Base-by-base conservation (phyloP, 805 yeast species). In the Starmerella potacharoeniae region DNA sequence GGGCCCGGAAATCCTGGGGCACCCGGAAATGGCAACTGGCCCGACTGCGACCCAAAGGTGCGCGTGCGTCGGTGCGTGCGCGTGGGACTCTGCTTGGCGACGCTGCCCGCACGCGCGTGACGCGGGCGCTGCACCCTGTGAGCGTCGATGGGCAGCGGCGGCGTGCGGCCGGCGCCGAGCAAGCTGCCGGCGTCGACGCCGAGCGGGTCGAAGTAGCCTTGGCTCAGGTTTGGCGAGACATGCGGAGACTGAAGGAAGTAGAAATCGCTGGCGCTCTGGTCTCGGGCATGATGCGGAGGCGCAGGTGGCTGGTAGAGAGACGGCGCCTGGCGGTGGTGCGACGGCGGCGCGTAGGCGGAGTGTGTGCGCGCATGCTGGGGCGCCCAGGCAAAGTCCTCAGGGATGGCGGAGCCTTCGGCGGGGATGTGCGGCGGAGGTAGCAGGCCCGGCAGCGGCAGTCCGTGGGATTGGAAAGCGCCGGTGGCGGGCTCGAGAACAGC, bases 211-310 rank as follows among this genome's bases (percentile, higher is more conserved):
- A 46, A 34, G n/a, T 4, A n/a, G 31, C 40, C 49, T 29, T 17
- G 33, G 41, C 47, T 13, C 30, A 56, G 29, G 45, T 31, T 37
- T 2, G 59, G 58, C 28, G 59, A 50, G 4, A 37, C 30, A 28
- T 42, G 46, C 14, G 58, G 58, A 13, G 52, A 44, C 41, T 56
- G 59, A 17, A 55, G 41, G 37, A 57, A 57, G 52, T 55, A 55
- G 42, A 41, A 43, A 41, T 55, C 59, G 31, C 54, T 57, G 11
- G 47, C 41, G 34, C 56, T 55, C 17, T 52, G 49, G 14, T 45
- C 52, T n/a, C 49, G 56, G 3, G 11, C 22, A 39, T 57, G 57
- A 14, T 36, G 52, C 34, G 47, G 14, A 35, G 36, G 52, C 35
- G 47, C 14, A 35, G 36, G 39, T 22, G 41, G 34, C 33, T 53